Conservation (phyloP, 2,329 filamentous ascomycete species). For the Phialocephala subalpina region DNA sequence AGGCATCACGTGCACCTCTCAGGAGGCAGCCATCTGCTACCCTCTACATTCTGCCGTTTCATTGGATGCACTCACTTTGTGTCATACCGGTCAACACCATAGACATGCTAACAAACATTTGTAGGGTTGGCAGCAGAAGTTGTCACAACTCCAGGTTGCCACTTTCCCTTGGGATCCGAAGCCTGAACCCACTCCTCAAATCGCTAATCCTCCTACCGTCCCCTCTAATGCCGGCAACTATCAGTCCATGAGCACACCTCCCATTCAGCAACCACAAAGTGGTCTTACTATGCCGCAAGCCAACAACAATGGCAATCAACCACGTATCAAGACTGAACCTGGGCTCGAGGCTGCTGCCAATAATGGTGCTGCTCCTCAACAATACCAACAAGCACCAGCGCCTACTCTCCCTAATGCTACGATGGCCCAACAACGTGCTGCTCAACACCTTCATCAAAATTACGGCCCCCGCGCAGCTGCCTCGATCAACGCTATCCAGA, state of each 20-base stretch:
- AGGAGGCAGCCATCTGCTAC: slow-evolving; percentile 4
- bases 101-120: slow-evolving; percentile 37
- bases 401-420: slow-evolving; percentile 37
- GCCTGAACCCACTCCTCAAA: slow-evolving; percentile 64
- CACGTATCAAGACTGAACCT: slow-evolving; percentile 53
- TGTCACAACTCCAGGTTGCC: slow-evolving; percentile 85
- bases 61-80: slow-evolving; percentile 23
- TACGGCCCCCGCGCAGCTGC: slow-evolving; percentile 71
- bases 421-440: slow-evolving; percentile 62
- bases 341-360: slow-evolving; percentile 41
- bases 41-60: slow-evolving; percentile 5
- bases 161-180: slow-evolving; percentile 95
- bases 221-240: slow-evolving; percentile 44
- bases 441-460: slow-evolving; percentile 62
- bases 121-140: slow-evolving; percentile 93
- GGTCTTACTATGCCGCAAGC: slow-evolving; percentile 33
- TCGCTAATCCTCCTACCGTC: slow-evolving; percentile 43
- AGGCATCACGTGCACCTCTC: slow-evolving; percentile 23
- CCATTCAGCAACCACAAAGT: slow-evolving; percentile 31
- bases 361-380: slow-evolving; percentile 12
- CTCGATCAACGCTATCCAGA: slow-evolving; percentile 68
- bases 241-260: slow-evolving; percentile 37
- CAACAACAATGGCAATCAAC: slow-evolving; percentile 34
- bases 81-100: slow-evolving; percentile 19
- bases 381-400: slow-evolving; percentile 19